A percentile compares a stretch with the other conserved stretches of the same genome.
phyloP scores from a whole-genome alignment of 2,329 filamentous ascomycete species.

The Monosporascus sp. region DNA sequence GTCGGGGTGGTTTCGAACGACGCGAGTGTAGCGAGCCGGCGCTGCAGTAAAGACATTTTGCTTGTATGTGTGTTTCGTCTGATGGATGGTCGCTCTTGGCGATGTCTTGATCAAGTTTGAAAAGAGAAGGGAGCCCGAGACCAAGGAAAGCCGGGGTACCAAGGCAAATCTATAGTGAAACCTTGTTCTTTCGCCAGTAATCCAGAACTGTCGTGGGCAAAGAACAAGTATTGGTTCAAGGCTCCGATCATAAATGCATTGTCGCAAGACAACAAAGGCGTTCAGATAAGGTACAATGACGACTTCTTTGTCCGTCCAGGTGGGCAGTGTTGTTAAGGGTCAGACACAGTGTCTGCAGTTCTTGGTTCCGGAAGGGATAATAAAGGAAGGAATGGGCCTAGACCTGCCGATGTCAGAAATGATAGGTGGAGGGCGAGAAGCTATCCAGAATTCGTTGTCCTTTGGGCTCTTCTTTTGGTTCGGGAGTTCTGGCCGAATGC shows the following conservation, averaged over 20 bases:
- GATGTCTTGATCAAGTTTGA: constrained; percentile 5
- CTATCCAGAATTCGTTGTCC: constrained; percentile 6
- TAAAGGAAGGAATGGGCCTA: not conserved
- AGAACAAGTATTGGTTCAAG: constrained; percentile 14
- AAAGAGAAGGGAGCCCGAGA: constrained; percentile 3
- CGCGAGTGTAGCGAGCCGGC: constrained; percentile 27
- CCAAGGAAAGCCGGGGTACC: constrained; percentile 8
- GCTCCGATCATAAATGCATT: constrained; percentile 23
- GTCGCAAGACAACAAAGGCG: constrained; percentile 14
- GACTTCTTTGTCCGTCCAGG: constrained; percentile 14
- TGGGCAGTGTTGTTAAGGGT: constrained; percentile 5
- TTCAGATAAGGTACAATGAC: not conserved
- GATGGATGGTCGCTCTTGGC: constrained; percentile 3
- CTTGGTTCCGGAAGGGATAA: not conserved
- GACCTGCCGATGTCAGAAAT: not conserved
- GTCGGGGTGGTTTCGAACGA: constrained; percentile 20
- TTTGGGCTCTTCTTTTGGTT: constrained; percentile 3
- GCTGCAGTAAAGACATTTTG: constrained; percentile 26
- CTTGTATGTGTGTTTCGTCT: constrained; percentile 3
- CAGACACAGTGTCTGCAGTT: not conserved
- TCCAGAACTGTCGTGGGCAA: constrained; percentile 19
- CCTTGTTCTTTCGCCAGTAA: constrained; percentile 8
- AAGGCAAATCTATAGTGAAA: constrained; percentile 21
- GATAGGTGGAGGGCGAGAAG: not conserved
- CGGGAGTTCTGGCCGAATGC: constrained; percentile 8